These are phyloP conservation scores for Neurospora cerealis DNA, from an alignment of 495 filamentous ascomycete species.

Conservation along the genomic window DNA sequence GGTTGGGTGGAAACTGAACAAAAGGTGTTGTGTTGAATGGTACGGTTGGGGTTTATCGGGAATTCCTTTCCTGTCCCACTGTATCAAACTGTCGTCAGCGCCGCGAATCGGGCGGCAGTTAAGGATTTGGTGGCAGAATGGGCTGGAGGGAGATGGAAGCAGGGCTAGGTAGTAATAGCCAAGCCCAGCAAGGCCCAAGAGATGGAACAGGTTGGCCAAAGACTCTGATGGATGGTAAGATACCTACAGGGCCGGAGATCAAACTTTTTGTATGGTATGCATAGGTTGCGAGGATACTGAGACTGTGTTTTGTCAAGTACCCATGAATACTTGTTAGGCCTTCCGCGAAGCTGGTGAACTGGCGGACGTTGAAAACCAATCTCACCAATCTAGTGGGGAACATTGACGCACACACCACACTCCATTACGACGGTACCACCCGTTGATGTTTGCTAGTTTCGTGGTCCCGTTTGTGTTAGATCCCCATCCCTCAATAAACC, in stretches of 20 bases:
- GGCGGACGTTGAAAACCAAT: neutral
- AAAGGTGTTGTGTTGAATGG: neutral
- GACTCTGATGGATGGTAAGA: neutral
- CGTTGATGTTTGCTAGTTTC: constrained; percentile 6
- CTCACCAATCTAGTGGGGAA: neutral
- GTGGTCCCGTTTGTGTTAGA: constrained; percentile 7
- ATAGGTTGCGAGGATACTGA: neutral
- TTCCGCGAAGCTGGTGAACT: neutral
- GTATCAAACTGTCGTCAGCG: neutral
- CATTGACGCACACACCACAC: neutral
- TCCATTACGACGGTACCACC: neutral
- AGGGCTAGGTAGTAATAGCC: neutral
- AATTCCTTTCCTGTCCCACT: neutral
- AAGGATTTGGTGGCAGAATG: constrained; percentile 6
- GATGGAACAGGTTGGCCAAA: neutral
- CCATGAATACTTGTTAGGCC: neutral
- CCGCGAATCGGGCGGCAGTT: constrained; percentile 9
- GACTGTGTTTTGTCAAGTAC: neutral
- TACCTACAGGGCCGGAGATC: neutral
- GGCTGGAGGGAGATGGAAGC: constrained; percentile 10
- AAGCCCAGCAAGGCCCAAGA: constrained; percentile 6
- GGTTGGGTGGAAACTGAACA: neutral
- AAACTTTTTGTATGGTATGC: neutral
- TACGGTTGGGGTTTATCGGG: neutral
- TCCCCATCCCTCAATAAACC: constrained; percentile 2